phyloP scores from a whole-genome alignment of 441 rosid genomes.

The Bocquillonia castaneifolia region DNA sequence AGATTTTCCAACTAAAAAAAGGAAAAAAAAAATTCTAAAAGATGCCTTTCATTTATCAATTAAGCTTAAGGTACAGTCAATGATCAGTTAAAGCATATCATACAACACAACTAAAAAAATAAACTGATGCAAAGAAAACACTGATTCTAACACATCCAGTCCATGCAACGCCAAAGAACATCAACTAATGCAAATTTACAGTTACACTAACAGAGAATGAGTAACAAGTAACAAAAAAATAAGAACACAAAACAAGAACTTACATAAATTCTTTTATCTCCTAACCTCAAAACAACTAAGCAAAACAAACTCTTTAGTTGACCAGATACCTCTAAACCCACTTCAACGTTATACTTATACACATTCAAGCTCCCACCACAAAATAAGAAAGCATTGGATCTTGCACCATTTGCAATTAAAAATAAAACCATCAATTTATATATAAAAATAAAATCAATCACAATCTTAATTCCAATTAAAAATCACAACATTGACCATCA shows the following conservation, averaged over 20 bases:
- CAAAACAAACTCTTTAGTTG: too few relatives aligned
- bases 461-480: background rate
- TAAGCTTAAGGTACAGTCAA: background rate
- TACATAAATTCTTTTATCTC: too few relatives aligned
- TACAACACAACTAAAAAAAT: background rate
- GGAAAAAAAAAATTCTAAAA: too few relatives aligned
- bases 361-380: too few relatives aligned
- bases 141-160: background rate
- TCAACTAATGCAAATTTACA: background rate
- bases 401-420: background rate
- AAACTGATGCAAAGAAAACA: background rate
- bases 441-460: background rate
- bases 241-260: too few relatives aligned
- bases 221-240: too few relatives aligned
- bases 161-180: background rate
- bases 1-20: too few relatives aligned
- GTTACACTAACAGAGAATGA: background rate
- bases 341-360: too few relatives aligned
- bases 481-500: too few relatives aligned
- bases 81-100: background rate
- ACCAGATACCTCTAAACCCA: too few relatives aligned
- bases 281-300: too few relatives aligned
- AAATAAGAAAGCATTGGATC: background rate
- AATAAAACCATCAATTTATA: background rate
- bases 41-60: too few relatives aligned